Evolutionary conservation across 495 filamentous ascomycete species (phyloP).

Genomic region (Trichodelitschia bisporula): DNA sequence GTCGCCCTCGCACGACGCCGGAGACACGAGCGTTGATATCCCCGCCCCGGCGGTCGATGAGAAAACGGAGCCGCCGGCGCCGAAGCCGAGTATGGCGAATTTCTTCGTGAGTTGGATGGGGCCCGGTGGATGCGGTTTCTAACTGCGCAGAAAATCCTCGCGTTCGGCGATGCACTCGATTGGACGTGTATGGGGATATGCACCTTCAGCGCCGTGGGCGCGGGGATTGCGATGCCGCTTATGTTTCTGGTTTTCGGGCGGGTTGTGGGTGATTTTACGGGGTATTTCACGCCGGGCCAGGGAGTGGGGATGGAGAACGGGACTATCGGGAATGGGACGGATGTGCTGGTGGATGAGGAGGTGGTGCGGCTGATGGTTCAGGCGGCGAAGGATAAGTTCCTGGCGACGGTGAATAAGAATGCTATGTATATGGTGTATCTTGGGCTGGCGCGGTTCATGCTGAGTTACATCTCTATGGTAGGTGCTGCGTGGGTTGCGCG

Average conservation of each 20-base stretch:
- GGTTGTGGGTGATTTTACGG: constrained; percentile 7
- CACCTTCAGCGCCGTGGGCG: constrained; percentile 8
- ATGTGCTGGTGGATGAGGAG: background rate
- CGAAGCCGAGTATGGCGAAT: no score
- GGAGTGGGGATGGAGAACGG: constrained; percentile 4
- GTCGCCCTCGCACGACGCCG: no score
- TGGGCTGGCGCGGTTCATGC: constrained; percentile 31
- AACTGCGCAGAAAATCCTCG: constrained; percentile 10
- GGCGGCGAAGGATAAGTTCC: constrained; percentile 9
- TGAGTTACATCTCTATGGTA: constrained; percentile 31
- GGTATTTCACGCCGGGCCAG: constrained; percentile 7
- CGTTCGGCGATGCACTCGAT: constrained; percentile 8
- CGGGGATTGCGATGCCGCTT: no score
- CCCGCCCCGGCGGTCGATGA: no score
- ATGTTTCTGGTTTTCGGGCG: constrained; percentile 2
- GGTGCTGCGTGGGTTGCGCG: constrained; percentile 4
- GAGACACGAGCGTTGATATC: no score
- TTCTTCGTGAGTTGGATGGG: background rate
- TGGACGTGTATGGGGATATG: constrained; percentile 4
- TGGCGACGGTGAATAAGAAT: constrained; percentile 5
- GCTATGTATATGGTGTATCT: constrained; percentile 33
- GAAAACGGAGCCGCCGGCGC: no score
- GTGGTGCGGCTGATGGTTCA: constrained; percentile 5
- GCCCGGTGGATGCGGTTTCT: background rate
- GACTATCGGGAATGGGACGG: background rate